phyloP scores from a whole-genome alignment of 169 alveolate genomes.

The Eimeria acervulina region DNA sequence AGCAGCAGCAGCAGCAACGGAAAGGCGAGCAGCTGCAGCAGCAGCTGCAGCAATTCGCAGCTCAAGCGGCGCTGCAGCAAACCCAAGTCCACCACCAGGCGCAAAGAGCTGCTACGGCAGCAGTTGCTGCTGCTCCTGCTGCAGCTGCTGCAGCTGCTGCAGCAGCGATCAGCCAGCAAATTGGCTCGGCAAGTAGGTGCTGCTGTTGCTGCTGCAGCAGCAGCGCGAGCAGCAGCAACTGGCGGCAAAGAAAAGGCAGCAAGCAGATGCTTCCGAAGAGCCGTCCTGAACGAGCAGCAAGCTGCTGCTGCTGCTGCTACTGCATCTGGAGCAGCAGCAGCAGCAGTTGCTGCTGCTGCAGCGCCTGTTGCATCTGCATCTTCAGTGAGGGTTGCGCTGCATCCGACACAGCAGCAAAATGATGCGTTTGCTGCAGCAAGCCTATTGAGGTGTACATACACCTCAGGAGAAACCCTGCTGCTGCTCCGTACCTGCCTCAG shows the following conservation, averaged over 20 bases:
- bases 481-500: background rate
- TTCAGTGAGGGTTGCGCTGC: background rate
- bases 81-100: slow-evolving; percentile 1
- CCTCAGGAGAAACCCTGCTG: slow-evolving; percentile 8
- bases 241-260: slow-evolving; percentile 44
- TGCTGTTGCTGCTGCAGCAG: slow-evolving; percentile 38
- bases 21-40: too few species aligned
- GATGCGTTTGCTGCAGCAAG: background rate
- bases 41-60: too few species aligned
- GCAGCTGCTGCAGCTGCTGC: slow-evolving; percentile 50
- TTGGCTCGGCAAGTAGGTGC: background rate
- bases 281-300: background rate
- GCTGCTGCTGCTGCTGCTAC: background rate
- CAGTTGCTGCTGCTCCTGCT: slow-evolving; percentile 25
- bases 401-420: background rate
- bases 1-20: too few species aligned
- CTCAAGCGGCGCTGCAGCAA: slow-evolving; percentile 41
- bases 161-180: slow-evolving; percentile 9
- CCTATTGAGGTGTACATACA: background rate
- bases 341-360: background rate
- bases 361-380: background rate
- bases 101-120: background rate
- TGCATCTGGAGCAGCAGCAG: background rate
- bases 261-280: slow-evolving; percentile 38
- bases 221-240: slow-evolving; percentile 29